Evolutionary conservation across 257 asterid genomes (phyloP), one percentile per base, ranked within the genome.

Genomic region (Gentiana macrophylla): DNA sequence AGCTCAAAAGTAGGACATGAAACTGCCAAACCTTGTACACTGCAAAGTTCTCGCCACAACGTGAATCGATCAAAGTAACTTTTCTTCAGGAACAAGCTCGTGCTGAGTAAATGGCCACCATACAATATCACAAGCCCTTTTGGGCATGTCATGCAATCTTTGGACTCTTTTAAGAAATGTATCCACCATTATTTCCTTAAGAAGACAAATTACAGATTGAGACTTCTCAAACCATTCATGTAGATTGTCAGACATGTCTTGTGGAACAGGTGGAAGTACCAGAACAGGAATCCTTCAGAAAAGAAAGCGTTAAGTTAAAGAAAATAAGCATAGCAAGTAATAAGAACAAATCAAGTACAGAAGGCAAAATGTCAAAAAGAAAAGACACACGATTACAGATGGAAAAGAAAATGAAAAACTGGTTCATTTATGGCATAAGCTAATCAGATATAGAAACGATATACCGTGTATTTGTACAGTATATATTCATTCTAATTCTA

Each of bases 71-170:
- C 37, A 85, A 85, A n/a, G 90, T 88, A 53, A 88, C 86, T 55
- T 80, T 72, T 79, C 91, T 70, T 79, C 78, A 38, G 94, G 76
- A 55, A 92, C 93, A 62, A 86, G 80, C 58, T 73, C 84, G 74
- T 92, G 99, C 70, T 92, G 99, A 66, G 99, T 92, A 78, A 92
- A 92, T 48, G 99, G 99, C 99, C 99, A 92, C 99, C 97, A 92
- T 68, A 92, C 77, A 11, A 76, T 74, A 36, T 88, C 81, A 65
- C 70, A 74, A 50, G 94, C 95, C 71, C 67, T 83, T 73, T 73
- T 78, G 64, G 89, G 80, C 94, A 92, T 80, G 56, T 77, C 81
- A 70, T 55, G 78, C 53, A 92, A 69, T 75, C 84, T 80, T 68
- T 69, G 64, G 69, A 69, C 67, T 73, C 94, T 84, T 70, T 76